Evolutionary conservation across 768 basidiomycete species (phyloP), one percentile per base, ranked within the genome.

Genomic region (Inosperma sp.): DNA sequence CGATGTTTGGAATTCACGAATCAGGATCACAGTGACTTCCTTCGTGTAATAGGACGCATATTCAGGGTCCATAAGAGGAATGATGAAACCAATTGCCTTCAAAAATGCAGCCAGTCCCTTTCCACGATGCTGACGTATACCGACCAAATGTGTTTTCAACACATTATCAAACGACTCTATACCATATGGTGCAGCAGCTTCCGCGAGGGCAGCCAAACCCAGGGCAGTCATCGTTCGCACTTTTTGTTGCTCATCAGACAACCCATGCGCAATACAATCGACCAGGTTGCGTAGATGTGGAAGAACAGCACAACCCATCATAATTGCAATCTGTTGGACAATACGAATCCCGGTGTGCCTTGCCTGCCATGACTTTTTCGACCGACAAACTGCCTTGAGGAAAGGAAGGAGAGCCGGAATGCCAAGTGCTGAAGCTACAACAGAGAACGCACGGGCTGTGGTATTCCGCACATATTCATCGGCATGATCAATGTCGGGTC

Each of bases 321-420:
- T 97, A 63, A 97, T 95, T 16, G 96, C 95, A 44, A 99, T 98
- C 68, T 98, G 96, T 70, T 99, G 96, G 9, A 99, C 93, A 56
- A 99, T 98, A 61, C 96, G 93, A 62, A 99, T 98, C 70, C 96
- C 96, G 4, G 96, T 99, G 68, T 98, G 96, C 53, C 95, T 84
- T 7, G 96, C 96, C 69, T 99, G 96, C 96, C 96, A 99, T 7
- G 94, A 98, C 72, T 99, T 99, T 71, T 98, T 98, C 51, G 91
- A 94, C 40, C 93, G 86, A 72, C 96, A 98, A 51, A 99, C 94
- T 29, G 96, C 95, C 71, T 95, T 95, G 54, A 99, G 77, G 83
- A 99, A 99, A 44, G 96, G 96, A 3, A 99, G 86, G 21, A 98
- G 80, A 7, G 96, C 89, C 3, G 96, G 96, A 49, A 98, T 99